Base-by-base conservation (phyloP, 73 alveolate genomes). In the Loxodes magnus region DNA sequence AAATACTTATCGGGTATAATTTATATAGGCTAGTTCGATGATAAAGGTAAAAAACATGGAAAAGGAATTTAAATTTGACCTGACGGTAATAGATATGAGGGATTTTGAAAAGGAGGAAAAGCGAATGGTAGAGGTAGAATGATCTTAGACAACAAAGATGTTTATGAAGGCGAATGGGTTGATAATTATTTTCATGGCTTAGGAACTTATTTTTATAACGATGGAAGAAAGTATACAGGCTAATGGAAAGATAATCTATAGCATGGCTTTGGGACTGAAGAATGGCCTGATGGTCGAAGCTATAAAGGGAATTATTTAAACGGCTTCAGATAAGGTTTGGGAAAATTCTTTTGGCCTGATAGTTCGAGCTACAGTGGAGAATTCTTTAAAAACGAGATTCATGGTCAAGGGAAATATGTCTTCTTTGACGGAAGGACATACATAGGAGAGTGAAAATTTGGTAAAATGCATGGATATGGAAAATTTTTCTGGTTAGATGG, bases 1-100 rank as follows among this genome's bases (percentile, higher is more conserved):
- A n/a, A n/a, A n/a, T n/a, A n/a, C n/a, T n/a, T n/a, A n/a, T n/a
- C n/a, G n/a, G n/a, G n/a, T n/a, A n/a, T n/a, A n/a, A n/a, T n/a
- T n/a, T n/a, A n/a, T n/a, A n/a, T n/a, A n/a, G n/a, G n/a, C n/a
- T n/a, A n/a, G n/a, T n/a, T n/a, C n/a, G n/a, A n/a, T n/a, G n/a
- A n/a, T n/a, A n/a, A n/a, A n/a, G n/a, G n/a, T n/a, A n/a, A n/a
- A n/a, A n/a, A n/a, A n/a, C n/a, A 78, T 43, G 98, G 98, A 7
- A 49, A 69, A 35, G 92, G 90, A 23, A 66, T 51, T 4, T 64
- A 80, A 43, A 61, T 33, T 49, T 88, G 94, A 94, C 77, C 82
- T 17, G 84, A 88, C 62, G 93, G 94, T 2, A 79, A 77, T 14
- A 71, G 48, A 39, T 77, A 71, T 63, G 77, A 49, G 46, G 95